phyloP scores from a whole-genome alignment of 345 rosid species.

The Lumnitzera littorea region DNA sequence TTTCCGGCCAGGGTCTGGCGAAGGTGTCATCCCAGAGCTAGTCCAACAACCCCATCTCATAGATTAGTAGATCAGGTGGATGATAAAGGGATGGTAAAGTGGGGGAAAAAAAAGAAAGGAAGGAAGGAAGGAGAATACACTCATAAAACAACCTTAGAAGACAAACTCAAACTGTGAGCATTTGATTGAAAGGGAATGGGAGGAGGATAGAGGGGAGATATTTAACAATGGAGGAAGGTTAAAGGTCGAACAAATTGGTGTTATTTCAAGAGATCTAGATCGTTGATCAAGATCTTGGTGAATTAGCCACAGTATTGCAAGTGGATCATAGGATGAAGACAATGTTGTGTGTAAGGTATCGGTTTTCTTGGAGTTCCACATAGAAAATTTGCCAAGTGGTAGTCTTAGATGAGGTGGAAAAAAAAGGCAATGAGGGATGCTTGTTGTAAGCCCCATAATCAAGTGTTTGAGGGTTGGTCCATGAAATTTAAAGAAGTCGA shows the following conservation, averaged over 20 bases:
- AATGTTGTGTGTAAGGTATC: too few relatives aligned
- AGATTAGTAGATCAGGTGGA: slow-evolving; percentile 5
- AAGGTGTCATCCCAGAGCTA: slow-evolving; percentile 98
- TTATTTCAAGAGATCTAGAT: slow-evolving; percentile 12
- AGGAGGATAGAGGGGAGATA: neutral
- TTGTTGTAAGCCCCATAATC: too few relatives aligned
- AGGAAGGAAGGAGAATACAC: too few relatives aligned
- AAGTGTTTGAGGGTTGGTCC: too few relatives aligned
- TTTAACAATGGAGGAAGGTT: slow-evolving; percentile 17
- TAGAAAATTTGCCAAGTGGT: too few relatives aligned
- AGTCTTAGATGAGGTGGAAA: too few relatives aligned
- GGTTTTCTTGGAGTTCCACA: too few relatives aligned
- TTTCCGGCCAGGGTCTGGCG: slow-evolving; percentile 94
- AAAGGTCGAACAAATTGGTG: neutral
- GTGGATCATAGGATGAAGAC: slow-evolving; percentile 8
- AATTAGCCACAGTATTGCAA: slow-evolving; percentile 8
- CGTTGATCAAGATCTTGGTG: slow-evolving; percentile 28
- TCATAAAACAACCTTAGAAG: too few relatives aligned
- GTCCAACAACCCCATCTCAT: slow-evolving; percentile 70
- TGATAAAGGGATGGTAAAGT: accelerated
- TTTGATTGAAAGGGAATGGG: too few relatives aligned
- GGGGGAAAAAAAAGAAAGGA: neutral
- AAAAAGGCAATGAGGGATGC: too few relatives aligned
- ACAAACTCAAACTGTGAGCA: too few relatives aligned
- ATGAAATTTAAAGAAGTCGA: too few relatives aligned